Base-by-base conservation (phyloP, 1,284 basidiomycete species). In the Ceratobasidium sp. region DNA sequence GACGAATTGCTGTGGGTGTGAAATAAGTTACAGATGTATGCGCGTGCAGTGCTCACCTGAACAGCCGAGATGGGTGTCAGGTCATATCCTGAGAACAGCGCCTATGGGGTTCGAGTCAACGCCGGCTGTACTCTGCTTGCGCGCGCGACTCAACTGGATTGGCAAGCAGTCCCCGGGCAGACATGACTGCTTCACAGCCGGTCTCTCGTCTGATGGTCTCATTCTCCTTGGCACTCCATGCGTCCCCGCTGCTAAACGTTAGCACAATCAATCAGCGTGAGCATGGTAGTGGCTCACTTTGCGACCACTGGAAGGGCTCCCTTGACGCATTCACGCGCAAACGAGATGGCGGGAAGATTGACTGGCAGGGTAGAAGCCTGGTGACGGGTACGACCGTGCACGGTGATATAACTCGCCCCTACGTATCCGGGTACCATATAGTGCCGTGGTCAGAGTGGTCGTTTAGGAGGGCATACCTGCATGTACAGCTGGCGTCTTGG, bases 341-440 rank as follows among this genome's bases (percentile, higher is more conserved):
- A 85, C 15, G 77, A 76, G 71, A 87, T 84, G 0, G 77, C 79
- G 10, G 78, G 77, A 4, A 85, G 77, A 65, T 79, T 78, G 58
- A 86, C 85, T 0, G 85, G 84, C 58, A 82, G 78, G 0, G 82
- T 80, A 0, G 82, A 83, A 3, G 81, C 76, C 74, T 86, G 84
- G 73, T 82, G 82, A 4, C 85, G 78, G 0, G 83, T 86, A 27
- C 86, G 79, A 3, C 86, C 86, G 73, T 87, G 86, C 0, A 87
- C 81, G 0, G 83, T 82, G 43, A 87, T 78, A 70, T 85, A 79
- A 12, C 69, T 70, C 13, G 62, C 69, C 34, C 69, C 69, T 64
- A 25, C 25, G 15, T n/a, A 29, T 6, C 17, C 15, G 25, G 12
- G 13, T n/a, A 15, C 8, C 50, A 25, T 64, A 27, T 29, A 27